Evolutionary conservation across 2,329 filamentous ascomycete species (phyloP).

Genomic region (Alternaria gansuensis): DNA sequence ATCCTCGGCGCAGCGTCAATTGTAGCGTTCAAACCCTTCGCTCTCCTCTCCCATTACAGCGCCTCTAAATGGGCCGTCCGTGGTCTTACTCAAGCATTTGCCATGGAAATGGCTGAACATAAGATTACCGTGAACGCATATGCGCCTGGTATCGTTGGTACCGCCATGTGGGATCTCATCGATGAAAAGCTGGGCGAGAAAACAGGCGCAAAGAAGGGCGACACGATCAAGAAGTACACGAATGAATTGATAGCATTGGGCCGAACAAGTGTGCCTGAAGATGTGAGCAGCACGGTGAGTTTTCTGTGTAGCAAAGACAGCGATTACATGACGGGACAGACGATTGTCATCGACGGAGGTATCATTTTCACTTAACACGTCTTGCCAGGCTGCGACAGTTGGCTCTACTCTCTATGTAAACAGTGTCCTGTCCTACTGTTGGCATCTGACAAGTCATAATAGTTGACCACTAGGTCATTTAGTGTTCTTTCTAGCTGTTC

Average conservation of each 20-base stretch:
- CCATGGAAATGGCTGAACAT: slow-evolving; percentile 70
- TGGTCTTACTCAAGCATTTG: slow-evolving; percentile 71
- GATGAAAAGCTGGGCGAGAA: slow-evolving; percentile 67
- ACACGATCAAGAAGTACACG: slow-evolving; percentile 65
- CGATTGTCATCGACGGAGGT: slow-evolving; percentile 68
- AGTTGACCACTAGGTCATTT: neutral
- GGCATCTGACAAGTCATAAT: neutral
- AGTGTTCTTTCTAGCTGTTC: neutral
- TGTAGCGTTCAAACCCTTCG: slow-evolving; percentile 68
- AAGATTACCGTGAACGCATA: slow-evolving; percentile 74
- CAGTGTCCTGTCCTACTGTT: neutral
- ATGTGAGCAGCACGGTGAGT: slow-evolving; percentile 70
- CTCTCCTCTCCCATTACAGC: slow-evolving; percentile 68
- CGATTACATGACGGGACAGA: slow-evolving; percentile 73
- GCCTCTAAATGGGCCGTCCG: slow-evolving; percentile 73
- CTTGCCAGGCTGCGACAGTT: neutral
- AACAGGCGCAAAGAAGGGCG: slow-evolving; percentile 61
- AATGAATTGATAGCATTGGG: slow-evolving; percentile 65
- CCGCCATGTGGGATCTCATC: slow-evolving; percentile 74
- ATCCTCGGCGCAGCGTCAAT: slow-evolving; percentile 63
- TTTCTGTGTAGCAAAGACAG: slow-evolving; percentile 68
- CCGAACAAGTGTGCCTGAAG: slow-evolving; percentile 67
- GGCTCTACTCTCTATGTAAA: neutral
- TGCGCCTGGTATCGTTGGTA: slow-evolving; percentile 73
- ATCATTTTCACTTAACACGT: slow-evolving; percentile 58